Conservation (phyloP, 73 alveolate genomes). For the Urostyla sp. region DNA sequence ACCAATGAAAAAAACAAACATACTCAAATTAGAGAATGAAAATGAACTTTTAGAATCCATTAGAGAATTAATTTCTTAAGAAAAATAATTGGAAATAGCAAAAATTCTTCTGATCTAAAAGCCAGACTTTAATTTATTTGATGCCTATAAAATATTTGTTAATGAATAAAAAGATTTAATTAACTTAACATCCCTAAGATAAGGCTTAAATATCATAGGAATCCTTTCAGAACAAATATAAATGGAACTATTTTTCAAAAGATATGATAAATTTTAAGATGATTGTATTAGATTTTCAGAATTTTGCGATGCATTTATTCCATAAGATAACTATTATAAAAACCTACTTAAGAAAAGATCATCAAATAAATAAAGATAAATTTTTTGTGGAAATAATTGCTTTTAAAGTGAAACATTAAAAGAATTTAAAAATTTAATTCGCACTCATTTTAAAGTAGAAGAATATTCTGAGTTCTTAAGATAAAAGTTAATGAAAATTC, state of each 20-base stretch:
- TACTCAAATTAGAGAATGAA: neutral
- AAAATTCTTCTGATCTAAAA: constrained; percentile 70
- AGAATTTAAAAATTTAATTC: neutral
- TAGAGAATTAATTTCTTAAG: constrained; percentile 14
- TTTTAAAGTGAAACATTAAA: constrained; percentile 3
- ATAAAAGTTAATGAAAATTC: constrained; percentile 20
- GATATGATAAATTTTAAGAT: constrained; percentile 58
- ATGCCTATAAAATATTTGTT: constrained; percentile 89
- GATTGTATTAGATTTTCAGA: constrained; percentile 61
- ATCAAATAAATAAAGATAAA: neutral
- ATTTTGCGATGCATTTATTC: constrained; percentile 52
- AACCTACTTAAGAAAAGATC: neutral
- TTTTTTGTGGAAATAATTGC: neutral
- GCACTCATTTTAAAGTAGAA: constrained; percentile 30
- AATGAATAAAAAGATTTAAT: constrained; percentile 66
- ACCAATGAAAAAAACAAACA: too few species aligned
- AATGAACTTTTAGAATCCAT: neutral
- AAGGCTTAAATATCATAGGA: constrained; percentile 60
- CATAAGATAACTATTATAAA: constrained; percentile 1
- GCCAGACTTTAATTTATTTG: constrained; percentile 87
- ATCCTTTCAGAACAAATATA: constrained; percentile 46
- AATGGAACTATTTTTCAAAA: constrained; percentile 37
- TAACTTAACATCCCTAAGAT: constrained; percentile 71
- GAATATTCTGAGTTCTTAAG: constrained; percentile 11
- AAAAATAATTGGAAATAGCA: constrained; percentile 71